Evolutionary conservation across 2,329 filamentous ascomycete species (phyloP), one percentile per base, ranked within the genome.

Genomic region (Camillea tinctor): DNA sequence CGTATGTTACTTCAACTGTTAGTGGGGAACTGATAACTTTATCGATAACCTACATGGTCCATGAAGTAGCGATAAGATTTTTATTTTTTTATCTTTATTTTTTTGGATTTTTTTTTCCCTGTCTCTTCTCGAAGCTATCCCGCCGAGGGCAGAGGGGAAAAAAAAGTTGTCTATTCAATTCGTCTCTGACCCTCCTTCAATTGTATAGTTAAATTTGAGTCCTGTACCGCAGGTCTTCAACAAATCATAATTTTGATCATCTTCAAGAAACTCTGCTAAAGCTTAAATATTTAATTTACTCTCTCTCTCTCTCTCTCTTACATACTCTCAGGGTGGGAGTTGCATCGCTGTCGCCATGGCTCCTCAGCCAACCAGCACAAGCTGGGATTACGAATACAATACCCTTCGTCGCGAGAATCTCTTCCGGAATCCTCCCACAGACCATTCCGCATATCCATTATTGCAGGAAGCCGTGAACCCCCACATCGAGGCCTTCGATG

Each of bases 401-500:
- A 96, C 92, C 3, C 78, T 93, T 61, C 88, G 92, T 61, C 89
- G 94, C 70, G 92, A 99, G 72, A 84, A 91, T 56, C 89, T 99
- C 21, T 99, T 99, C 76, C 84, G 86, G 70, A 88, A 96, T 67
- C 94, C 95, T 19, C 94, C 95, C 0, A 89, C 86, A 71, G 93
- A 98, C 73, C 89, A 87, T 68, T 90, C 90, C 9, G 92, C 94
- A 60, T 98, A 96, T 72, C 95, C 95, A 15, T 85, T 90, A 21
- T 86, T 99, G 53, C 89, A 93, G 69, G 85, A 85, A 62, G 91
- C 94, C n/a, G 88, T 98, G 61, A 84, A 91, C 66, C 95, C 95
- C 54, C 95, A 99, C 76, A 90, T 98, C 69, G 89, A 97, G 71
- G 95, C 95, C 6, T 99, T 97, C 85, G 97, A 99, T 80, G 88